A percentile compares a stretch with the other conserved stretches of the same genome.
Evolutionary conservation across 257 asterid species (phyloP).

Genomic region (Thymus mandschuricus): DNA sequence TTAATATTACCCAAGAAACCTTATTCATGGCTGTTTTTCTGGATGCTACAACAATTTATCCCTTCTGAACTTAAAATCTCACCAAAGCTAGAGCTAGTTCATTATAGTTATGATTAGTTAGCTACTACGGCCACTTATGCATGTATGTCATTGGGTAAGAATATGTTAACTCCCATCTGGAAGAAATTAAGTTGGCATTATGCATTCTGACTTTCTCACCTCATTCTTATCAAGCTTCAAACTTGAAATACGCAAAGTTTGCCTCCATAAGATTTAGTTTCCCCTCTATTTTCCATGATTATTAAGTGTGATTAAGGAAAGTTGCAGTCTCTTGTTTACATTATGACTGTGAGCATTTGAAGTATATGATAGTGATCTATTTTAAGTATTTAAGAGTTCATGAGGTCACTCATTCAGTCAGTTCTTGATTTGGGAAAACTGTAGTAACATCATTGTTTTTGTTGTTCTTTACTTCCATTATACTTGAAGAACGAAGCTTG

Average conservation of each 20-base stretch:
- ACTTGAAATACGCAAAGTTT: background rate
- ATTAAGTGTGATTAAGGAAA: slow-evolving; percentile 1
- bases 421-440: background rate
- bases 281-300: background rate
- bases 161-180: slow-evolving; percentile 9
- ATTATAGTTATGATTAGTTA: slow-evolving; percentile 2
- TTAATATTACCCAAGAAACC: slow-evolving; percentile 1
- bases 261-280: background rate
- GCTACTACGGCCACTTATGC: slow-evolving; percentile 11
- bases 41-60: slow-evolving; percentile 13
- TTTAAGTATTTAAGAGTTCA: background rate
- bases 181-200: slow-evolving; percentile 8
- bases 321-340: background rate
- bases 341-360: background rate
- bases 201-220: background rate
- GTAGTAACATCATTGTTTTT: background rate
- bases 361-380: background rate
- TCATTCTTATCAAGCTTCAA: background rate
- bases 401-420: background rate
- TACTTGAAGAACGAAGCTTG: slow-evolving; percentile 11
- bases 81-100: background rate
- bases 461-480: slow-evolving; percentile 11
- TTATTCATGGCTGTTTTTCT: slow-evolving; percentile 3
- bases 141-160: background rate
- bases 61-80: background rate